Evolutionary conservation across 345 rosid genomes (phyloP).

Genomic region (Anacardium occidentale): DNA sequence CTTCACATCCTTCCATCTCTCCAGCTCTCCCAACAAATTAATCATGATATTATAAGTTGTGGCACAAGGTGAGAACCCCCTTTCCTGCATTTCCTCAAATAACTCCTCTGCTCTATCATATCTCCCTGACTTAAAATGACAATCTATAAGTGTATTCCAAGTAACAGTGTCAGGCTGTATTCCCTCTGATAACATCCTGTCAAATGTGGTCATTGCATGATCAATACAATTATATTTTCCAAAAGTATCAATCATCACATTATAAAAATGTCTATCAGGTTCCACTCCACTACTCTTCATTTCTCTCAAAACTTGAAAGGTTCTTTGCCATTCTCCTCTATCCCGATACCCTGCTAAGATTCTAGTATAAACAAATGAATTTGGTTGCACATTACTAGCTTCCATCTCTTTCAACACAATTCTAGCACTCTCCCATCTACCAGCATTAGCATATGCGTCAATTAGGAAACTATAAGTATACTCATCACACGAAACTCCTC

Average conservation of each 20-base stretch:
- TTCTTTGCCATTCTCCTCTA: slow-evolving; percentile 92
- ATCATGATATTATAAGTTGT: slow-evolving; percentile 90
- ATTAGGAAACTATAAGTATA: slow-evolving; percentile 78
- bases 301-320: slow-evolving; percentile 88
- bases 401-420: slow-evolving; percentile 95
- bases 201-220: slow-evolving; percentile 82
- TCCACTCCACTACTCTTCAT: slow-evolving; percentile 79
- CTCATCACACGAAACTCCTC: slow-evolving; percentile 81
- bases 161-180: slow-evolving; percentile 80
- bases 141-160: slow-evolving; percentile 94
- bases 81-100: slow-evolving; percentile 74
- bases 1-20: slow-evolving; percentile 82
- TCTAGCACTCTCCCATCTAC: slow-evolving; percentile 94
- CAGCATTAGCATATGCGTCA: slow-evolving; percentile 87
- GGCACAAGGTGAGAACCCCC: slow-evolving; percentile 72
- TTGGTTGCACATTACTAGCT: slow-evolving; percentile 64
- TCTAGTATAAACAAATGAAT: slow-evolving; percentile 75
- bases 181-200: slow-evolving; percentile 73
- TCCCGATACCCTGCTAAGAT: slow-evolving; percentile 79
- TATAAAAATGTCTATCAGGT: slow-evolving; percentile 85
- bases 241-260: slow-evolving; percentile 91
- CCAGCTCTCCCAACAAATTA: slow-evolving; percentile 73
- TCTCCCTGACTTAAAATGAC: slow-evolving; percentile 73
- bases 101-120: slow-evolving; percentile 75
- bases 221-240: slow-evolving; percentile 91